A percentile compares a stretch with the other conserved stretches of the same genome.
phyloP scores from a whole-genome alignment of 768 basidiomycete genomes.

The Tubosaeta sp. region DNA sequence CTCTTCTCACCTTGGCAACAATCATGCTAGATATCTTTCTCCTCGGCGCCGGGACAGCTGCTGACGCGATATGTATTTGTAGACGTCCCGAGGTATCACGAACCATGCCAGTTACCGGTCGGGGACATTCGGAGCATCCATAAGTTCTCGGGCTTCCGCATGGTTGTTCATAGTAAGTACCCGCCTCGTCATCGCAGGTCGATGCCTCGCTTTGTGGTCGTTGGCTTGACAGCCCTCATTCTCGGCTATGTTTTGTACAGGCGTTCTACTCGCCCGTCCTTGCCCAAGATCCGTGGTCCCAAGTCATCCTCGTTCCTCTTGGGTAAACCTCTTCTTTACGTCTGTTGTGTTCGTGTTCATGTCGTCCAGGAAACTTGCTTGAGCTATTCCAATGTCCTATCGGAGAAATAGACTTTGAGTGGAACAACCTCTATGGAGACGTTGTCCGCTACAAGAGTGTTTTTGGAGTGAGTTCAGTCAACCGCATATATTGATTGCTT shows the following conservation, averaged over 20 bases:
- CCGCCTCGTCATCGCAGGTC: background rate
- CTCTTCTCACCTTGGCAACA: too few relatives aligned
- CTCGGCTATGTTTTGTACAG: constrained; percentile 1
- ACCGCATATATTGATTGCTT: background rate
- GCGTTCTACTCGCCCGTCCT: background rate
- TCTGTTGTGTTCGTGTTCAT: background rate
- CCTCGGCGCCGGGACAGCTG: background rate
- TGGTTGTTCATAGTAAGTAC: too few relatives aligned
- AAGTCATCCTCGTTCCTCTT: constrained; percentile 20
- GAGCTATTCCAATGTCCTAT: constrained; percentile 26
- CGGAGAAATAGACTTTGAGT: constrained; percentile 27
- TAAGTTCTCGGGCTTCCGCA: too few relatives aligned
- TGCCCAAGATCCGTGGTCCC: constrained; percentile 19
- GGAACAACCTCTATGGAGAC: constrained; percentile 29
- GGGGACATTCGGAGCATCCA: too few relatives aligned
- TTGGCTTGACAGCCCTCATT: background rate
- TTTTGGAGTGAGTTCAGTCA: constrained; percentile 20
- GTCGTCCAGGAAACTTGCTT: constrained; percentile 26
- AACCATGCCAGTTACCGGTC: too few relatives aligned
- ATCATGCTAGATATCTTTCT: too few relatives aligned
- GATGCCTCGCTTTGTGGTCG: background rate
- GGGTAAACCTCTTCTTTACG: background rate
- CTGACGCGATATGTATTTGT: too few relatives aligned
- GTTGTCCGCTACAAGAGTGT: constrained; percentile 26
- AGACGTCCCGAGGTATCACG: too few relatives aligned